Percentiles rank a stretch among this genome's conserved stretches.
phyloP scores from a whole-genome alignment of 2,329 filamentous ascomycete species.

The Nemania abortiva region DNA sequence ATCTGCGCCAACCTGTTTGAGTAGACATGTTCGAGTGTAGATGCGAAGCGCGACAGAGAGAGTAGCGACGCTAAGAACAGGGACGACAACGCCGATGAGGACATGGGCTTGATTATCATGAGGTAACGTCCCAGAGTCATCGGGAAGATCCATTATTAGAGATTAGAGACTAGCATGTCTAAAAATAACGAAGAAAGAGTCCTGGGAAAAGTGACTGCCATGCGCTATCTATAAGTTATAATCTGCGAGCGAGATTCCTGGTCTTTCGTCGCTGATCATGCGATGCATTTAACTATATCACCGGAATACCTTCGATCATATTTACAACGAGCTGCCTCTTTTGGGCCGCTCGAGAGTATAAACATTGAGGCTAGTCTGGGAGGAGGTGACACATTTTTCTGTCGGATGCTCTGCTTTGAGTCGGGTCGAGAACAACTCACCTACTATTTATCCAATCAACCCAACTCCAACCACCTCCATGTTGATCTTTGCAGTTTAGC shows the following conservation, averaged over 20 bases:
- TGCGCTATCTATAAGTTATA: not conserved
- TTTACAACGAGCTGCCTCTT: constrained; percentile 2
- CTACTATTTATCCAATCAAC: constrained; percentile 17
- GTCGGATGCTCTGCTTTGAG: constrained; percentile 2
- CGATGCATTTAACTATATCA: not conserved
- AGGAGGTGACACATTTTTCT: constrained; percentile 1
- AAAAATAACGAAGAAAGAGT: constrained; percentile 10
- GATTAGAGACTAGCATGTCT: constrained; percentile 18
- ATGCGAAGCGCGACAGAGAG: constrained; percentile 48
- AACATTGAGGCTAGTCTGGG: not conserved
- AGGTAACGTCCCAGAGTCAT: constrained; percentile 24
- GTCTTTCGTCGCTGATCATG: not conserved
- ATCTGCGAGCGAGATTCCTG: not conserved
- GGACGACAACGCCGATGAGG: constrained; percentile 44
- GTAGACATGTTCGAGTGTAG: constrained; percentile 48
- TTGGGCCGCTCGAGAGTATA: not conserved
- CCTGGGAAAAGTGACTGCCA: not conserved
- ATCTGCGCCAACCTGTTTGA: constrained; percentile 50
- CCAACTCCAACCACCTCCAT: not conserved
- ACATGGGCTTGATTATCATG: constrained; percentile 43
- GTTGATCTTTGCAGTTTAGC: not conserved
- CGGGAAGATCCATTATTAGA: constrained; percentile 34
- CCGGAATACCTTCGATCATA: not conserved
- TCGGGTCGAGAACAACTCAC: constrained; percentile 7
- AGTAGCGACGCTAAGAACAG: constrained; percentile 46